These are phyloP conservation scores for Neurospora sp. DNA, from an alignment of 495 filamentous ascomycete genomes.

Conservation along the genomic window DNA sequence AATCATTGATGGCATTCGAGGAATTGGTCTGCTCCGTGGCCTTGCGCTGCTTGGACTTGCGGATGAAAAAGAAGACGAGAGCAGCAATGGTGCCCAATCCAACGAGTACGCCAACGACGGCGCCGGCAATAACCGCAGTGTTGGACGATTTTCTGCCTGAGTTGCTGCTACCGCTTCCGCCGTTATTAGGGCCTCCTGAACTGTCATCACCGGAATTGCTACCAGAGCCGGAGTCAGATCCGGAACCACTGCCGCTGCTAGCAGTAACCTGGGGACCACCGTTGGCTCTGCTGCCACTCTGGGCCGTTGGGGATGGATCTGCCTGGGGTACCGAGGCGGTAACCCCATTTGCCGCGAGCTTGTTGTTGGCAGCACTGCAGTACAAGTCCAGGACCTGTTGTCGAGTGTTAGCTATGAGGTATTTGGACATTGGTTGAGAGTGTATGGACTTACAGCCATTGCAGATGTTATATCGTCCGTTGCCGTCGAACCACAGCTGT, in stretches of 20 bases:
- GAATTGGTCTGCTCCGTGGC: not conserved
- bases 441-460: slow-evolving; percentile 4
- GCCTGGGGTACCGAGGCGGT: slow-evolving; percentile 23
- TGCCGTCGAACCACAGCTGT: slow-evolving; percentile 32
- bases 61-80: slow-evolving; percentile 26
- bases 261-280: slow-evolving; percentile 12
- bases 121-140: slow-evolving; percentile 23
- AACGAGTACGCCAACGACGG: slow-evolving; percentile 27
- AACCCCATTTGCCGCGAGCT: slow-evolving; percentile 27
- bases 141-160: not conserved
- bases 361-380: slow-evolving; percentile 35
- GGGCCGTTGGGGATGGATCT: slow-evolving; percentile 4
- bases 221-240: slow-evolving; percentile 2
- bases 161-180: not conserved
- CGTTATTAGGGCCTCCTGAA: slow-evolving; percentile 2
- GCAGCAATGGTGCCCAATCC: slow-evolving; percentile 23
- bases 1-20: not conserved
- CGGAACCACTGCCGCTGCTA: slow-evolving; percentile 2
- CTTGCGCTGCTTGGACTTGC: slow-evolving; percentile 4
- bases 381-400: slow-evolving; percentile 32
- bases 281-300: slow-evolving; percentile 2
- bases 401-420: not conserved
- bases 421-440: not conserved
- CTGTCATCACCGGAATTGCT: slow-evolving; percentile 2
- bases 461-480: slow-evolving; percentile 38